Evolutionary conservation across 208 protist species (phyloP), one percentile per base, ranked within the genome.

Genomic region (Zelonia costaricensis): DNA sequence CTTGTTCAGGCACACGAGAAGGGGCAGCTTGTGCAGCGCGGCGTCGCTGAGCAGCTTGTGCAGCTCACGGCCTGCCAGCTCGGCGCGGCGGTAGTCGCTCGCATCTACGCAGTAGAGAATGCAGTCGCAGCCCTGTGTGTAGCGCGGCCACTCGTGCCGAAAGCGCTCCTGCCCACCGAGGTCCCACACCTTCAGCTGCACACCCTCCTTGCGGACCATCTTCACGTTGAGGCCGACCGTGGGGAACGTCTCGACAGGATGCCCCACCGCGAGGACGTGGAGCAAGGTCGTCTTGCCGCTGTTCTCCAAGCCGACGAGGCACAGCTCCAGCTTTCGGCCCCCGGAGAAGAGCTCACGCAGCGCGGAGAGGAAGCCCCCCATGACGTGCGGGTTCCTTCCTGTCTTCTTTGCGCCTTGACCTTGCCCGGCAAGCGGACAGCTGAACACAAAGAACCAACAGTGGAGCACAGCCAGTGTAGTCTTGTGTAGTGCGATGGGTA

Each of bases 201-300:
- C 76, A n/a, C 80, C 84, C 42, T 80, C 74, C 47, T 92, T 93
- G 12, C 77, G 82, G 4, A 95, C 67, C 55, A 80, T 74, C 64
- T 91, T 93, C 5, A 91, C 74, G 62, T 93, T 92, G n/a, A 93
- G 65, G 15, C 84, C 84, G 22, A 92, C 76, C 6, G 86, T 95
- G 13, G 86, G 86, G 52, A 84, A 82, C 4, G 78, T 91, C 44
- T 82, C 83, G 6, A 89, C 76, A 0, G 82, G 72, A 67, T 92
- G 72, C 13, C 80, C 82, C 28, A 84, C 66, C 5, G 78, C 82
- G 8, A 93, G 69, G 5, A 90, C 83, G 40, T 95, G 92, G 6
- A 95, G 70, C 31, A 95, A 58, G 1, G 86, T 92, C n/a, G 80
- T 93, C 62, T 92, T 95, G 25, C 86, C 86, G 28, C 67, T 79